Evolutionary conservation across 2,329 filamentous ascomycete genomes (phyloP).

Genomic region (Helotiales sp.): DNA sequence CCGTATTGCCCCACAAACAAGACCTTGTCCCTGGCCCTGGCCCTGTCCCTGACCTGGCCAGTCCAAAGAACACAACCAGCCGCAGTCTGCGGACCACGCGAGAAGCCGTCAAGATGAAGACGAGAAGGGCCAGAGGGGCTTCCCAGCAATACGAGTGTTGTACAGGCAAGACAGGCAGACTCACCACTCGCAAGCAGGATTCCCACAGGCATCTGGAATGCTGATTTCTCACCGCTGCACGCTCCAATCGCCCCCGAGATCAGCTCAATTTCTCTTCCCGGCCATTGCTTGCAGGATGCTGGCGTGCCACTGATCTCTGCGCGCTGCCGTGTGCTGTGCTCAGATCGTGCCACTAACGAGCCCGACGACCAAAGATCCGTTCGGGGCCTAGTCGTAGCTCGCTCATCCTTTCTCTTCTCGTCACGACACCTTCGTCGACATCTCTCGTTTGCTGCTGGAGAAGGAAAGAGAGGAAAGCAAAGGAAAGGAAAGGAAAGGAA

Average conservation of each 20-base stretch:
- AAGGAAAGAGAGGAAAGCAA: no score
- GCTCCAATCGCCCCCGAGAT: conserved; percentile 13
- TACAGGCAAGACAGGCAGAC: no score
- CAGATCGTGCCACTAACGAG: background rate
- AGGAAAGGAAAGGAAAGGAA: no score
- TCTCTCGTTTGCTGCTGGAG: background rate
- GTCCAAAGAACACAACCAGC: background rate
- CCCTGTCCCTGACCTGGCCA: background rate
- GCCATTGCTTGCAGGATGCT: background rate
- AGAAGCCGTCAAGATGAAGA: background rate
- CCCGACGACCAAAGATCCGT: background rate
- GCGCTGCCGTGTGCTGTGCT: background rate
- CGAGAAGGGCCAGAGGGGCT: background rate
- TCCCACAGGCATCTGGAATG: background rate
- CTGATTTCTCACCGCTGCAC: conserved; percentile 6
- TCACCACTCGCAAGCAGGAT: conserved; percentile 10
- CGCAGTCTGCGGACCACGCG: background rate
- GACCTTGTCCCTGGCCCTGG: background rate
- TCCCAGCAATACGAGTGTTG: background rate
- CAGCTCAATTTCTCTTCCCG: conserved; percentile 11
- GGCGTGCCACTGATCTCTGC: background rate
- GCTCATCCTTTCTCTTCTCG: background rate
- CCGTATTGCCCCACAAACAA: no score
- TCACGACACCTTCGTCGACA: background rate
- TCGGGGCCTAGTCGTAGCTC: background rate